These are phyloP conservation scores for Apiotrichum gracile DNA, from an alignment of 1,284 basidiomycete species.

Conservation along the genomic window DNA sequence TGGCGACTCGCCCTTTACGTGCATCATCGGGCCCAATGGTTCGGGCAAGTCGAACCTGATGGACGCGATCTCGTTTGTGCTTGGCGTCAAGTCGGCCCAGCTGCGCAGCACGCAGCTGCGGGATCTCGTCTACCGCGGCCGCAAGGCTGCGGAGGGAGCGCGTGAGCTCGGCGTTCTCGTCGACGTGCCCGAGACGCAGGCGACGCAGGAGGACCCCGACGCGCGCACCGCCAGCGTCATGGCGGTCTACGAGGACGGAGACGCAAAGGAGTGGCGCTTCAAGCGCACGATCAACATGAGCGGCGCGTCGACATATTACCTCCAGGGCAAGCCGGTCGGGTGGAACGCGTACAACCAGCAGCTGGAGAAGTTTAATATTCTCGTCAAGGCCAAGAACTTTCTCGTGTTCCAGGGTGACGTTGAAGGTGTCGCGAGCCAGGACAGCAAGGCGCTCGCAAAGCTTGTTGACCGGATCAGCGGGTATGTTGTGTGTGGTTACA, in stretches of 20 bases:
- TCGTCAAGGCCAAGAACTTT: constrained; percentile 99
- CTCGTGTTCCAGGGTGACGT: constrained; percentile 99
- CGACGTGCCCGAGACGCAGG: constrained; percentile 27
- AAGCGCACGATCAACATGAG: constrained; percentile 68
- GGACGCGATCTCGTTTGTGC: constrained; percentile 99
- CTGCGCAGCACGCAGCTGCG: constrained; percentile 87
- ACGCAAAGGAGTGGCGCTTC: constrained; percentile 79
- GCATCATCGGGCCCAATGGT: constrained; percentile 96
- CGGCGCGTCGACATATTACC: constrained; percentile 80
- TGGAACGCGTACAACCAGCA: constrained; percentile 80
- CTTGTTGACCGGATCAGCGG: constrained; percentile 96
- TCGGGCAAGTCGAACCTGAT: constrained; percentile 98
- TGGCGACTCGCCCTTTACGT: constrained; percentile 67
- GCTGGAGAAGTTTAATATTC: constrained; percentile 83
- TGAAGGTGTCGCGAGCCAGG: constrained; percentile 94
- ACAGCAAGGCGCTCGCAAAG: constrained; percentile 77
- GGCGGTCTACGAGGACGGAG: constrained; percentile 75
- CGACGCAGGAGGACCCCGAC: constrained; percentile 42
- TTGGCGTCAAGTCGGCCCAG: constrained; percentile 90
- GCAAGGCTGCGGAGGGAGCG: constrained; percentile 54
- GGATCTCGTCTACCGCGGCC: constrained; percentile 89
- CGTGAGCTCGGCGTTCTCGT: constrained; percentile 49
- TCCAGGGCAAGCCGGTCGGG: constrained; percentile 70
- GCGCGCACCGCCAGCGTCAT: constrained; percentile 92
- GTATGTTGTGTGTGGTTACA: constrained; percentile 26